Conservation (phyloP, 768 basidiomycete genomes). For the Asterophora parasitica region DNA sequence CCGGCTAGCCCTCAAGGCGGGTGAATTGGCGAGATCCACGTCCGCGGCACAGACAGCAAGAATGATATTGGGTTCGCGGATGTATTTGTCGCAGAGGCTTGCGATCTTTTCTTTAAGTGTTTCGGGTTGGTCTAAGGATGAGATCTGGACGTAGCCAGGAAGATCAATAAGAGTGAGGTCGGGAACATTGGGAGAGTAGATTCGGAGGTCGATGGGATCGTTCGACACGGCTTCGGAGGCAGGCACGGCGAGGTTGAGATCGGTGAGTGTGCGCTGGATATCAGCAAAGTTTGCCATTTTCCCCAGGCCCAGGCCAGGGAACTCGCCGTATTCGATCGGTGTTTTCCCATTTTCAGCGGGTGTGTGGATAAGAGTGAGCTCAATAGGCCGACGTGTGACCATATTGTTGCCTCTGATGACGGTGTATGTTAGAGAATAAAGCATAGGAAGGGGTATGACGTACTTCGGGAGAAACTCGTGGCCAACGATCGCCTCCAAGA, state of each 20-base stretch:
- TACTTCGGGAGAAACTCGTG: constrained; percentile 98
- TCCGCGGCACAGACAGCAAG: constrained; percentile 98
- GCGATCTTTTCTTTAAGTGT: constrained; percentile 90
- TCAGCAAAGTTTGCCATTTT: constrained; percentile 88
- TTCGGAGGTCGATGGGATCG: constrained; percentile 94
- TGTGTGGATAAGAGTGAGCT: constrained; percentile 93
- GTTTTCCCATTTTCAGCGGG: constrained; percentile 54
- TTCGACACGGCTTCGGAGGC: constrained; percentile 87
- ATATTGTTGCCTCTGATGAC: constrained; percentile 90
- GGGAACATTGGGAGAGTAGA: constrained; percentile 93
- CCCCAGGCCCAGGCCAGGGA: constrained; percentile 84
- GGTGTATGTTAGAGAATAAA: constrained; percentile 1
- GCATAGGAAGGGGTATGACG: constrained; percentile 25
- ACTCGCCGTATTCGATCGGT: constrained; percentile 85
- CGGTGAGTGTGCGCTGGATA: constrained; percentile 89
- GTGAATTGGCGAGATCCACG: constrained; percentile 97
- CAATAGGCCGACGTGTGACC: constrained; percentile 98
- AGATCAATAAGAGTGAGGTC: constrained; percentile 97
- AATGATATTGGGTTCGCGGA: constrained; percentile 99
- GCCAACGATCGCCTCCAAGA: constrained; percentile 94
- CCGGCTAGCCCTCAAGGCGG: constrained; percentile 88
- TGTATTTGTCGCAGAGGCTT: constrained; percentile 88
- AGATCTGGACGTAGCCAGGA: constrained; percentile 94
- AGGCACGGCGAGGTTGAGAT: constrained; percentile 92
- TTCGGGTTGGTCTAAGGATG: constrained; percentile 94